Base-by-base conservation (phyloP, 2,329 filamentous ascomycete species). In the Neophaeococcomyces mojaviensis region DNA sequence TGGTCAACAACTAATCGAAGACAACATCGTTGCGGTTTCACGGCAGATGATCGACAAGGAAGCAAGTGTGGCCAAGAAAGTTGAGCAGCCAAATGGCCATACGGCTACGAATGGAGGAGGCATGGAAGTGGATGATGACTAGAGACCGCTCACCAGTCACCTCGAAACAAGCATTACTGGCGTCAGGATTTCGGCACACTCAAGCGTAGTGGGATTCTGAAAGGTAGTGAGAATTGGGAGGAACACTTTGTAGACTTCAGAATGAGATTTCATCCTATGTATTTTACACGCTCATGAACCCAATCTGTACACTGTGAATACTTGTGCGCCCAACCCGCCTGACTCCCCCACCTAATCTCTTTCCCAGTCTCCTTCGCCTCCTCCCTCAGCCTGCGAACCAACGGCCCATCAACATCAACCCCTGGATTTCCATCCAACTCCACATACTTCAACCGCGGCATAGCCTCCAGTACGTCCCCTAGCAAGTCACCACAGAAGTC, bases 31-130 rank as follows among this genome's bases (percentile, higher is more conserved):
- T 10, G 87, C 88, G 3, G 89, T 98, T n/a, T 94, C 88, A 55
- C 78, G 90, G 65, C 92, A 97, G 68, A 96, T 98, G 90, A 97
- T 98, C 61, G 92, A 97, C 72, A 97, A 97, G 72, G 92, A 98
- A 68, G 92, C 92, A 3, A 92, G 88, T 4, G 86, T 94, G 68
- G 87, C 90, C 16, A 82, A 79, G 64, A 82, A 83, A 68, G 76
- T 84, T 49, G 46, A 66, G 53, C 43, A 60, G 51, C 41, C 65
- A 58, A 58, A 76, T 55, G 74, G 72, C 30, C 51, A 57, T 41
- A 47, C 49, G 12, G 65, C 69, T 44, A 62, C 65, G n/a, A 76
- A 76, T 47, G 64, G 63, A 39, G 67, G 65, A 39, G 63, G 72
- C 47, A 87, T 88, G 82, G 84, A 87, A 12, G 74, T 81, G 37